Evolutionary conservation across 768 basidiomycete genomes (phyloP), one percentile per base, ranked within the genome.

Genomic region (Wakefieldia striispora): DNA sequence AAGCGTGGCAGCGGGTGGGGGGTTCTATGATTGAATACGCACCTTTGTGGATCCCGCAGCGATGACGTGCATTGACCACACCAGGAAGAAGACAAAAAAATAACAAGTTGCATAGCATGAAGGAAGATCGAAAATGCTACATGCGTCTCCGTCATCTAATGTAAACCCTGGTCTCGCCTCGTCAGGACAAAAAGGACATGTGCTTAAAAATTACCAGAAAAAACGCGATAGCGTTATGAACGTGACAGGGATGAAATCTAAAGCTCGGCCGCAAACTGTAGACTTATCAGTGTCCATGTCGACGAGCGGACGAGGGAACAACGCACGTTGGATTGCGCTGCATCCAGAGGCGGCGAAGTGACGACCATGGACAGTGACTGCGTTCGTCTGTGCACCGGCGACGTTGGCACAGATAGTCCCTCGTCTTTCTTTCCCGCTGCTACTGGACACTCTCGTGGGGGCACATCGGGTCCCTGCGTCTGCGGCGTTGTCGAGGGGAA

Each of bases 351-450:
- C 11, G 63, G 55, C 4, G 65, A 54, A 2, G 44, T 53, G 37
- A 34, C 45, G 14, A 65, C 58, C 51, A 53, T 64, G 3, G 66
- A 48, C 63, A 68, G 51, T 0, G 66, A 68, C 29, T 35, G 64
- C 26, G 68, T 54, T 17, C 66, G 66, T 45, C 66, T 42, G 26
- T 58, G 66, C 6, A 47, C 52, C 3, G 47, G 56, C 4, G 60
- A 52, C 4, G 51, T 43, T 4, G 37, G 33, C 3, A 27, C 38
- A 38, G 27, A 40, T n/a, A 26, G 35, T 11, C 40, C 37, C 6
- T 43, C 34, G 12, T n/a, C 20, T 34, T 40, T 33, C 16, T 41
- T 52, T 41, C 40, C 20, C 16, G 26, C 13, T 17, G n/a, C n/a
- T 21, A 23, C 23, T 11, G n/a, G 10, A 19, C 24, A 43, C 23